These are phyloP conservation scores for Capronia epimyces DNA, from an alignment of 2,329 filamentous ascomycete genomes.

Conservation along the genomic window DNA sequence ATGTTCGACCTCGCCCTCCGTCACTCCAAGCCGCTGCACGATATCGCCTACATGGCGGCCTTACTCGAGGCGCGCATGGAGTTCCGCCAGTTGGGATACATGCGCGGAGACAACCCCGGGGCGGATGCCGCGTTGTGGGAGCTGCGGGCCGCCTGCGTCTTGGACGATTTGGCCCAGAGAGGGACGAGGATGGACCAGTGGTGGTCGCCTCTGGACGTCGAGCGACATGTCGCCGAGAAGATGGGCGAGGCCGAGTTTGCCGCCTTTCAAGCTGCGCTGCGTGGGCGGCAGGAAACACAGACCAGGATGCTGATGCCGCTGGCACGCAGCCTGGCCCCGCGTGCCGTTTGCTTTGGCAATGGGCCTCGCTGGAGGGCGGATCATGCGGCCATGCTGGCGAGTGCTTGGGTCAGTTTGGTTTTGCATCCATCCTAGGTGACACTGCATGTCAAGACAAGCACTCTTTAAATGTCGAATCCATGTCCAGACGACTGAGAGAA, in stretches of 20 bases:
- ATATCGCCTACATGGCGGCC: conserved; percentile 1
- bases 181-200: conserved; percentile 3
- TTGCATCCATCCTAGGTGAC: too few species aligned
- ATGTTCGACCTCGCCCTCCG: conserved; percentile 1
- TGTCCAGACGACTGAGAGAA: too few species aligned
- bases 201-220: conserved; percentile 4
- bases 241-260: conserved; percentile 1
- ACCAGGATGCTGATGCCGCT: conserved; percentile 3
- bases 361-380: conserved; percentile 4
- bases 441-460: too few species aligned
- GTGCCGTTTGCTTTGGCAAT: conserved; percentile 2
- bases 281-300: not conserved
- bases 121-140: not conserved
- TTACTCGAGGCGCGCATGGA: conserved; percentile 3
- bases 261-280: conserved; percentile 1
- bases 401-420: not conserved
- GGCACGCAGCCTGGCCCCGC: not conserved
- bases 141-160: not conserved
- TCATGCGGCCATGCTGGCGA: not conserved
- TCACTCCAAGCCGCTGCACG: conserved; percentile 5
- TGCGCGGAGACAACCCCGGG: not conserved
- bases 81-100: conserved; percentile 7
- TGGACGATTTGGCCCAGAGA: not conserved
- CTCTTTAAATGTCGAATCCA: too few species aligned
- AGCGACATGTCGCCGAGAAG: not conserved